Base-by-base conservation (phyloP, 371 early-diverging fungal species). In the Coemansia sp. region DNA sequence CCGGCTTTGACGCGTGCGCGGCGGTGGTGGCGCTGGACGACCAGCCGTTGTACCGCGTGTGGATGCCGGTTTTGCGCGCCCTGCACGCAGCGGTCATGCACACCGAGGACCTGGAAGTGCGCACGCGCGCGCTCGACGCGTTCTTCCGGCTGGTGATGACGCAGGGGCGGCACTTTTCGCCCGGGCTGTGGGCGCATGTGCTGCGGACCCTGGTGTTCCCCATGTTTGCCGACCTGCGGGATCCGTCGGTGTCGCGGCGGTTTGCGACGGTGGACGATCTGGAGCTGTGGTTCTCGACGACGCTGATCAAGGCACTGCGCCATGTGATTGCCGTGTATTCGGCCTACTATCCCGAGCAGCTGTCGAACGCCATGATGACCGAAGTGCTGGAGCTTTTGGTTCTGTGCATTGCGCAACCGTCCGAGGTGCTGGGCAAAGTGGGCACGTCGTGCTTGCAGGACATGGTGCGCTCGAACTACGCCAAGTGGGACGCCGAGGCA, bases 371-470 rank as follows among this genome's bases (percentile, higher is more conserved):
- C 79, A 83, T 94, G 79, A 83, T 94, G 78, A 86, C 83, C 36
- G 87, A 87, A 36, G 80, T 97, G 7, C 80, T 97, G 50, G 88
- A 90, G 36, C 71, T 97, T 30, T 81, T 95, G 50, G 80, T 82
- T 10, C 77, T 89, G 43, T 95, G 95, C 76, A 89, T 94, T 64
- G 86, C 86, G 20, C 95, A 94, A 83, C 94, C 93, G 59, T 91
- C 93, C 69, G 94, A 95, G 68, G 88, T 93, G 0, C 81, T 97
- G 57, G 90, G 92, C n/a, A 82, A 89, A 51, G 93, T 95, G 60
- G 97, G 97, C 2, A 90, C 90, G 35, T 88, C 90, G 48, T 94
- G 97, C 66, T 76, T 97, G 60, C 93, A 92, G 71, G 90, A 92
- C 60, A 85, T 95, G 61, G 84, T 97, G 41, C 90, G 90, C 55